These are phyloP conservation scores for Cryptococcus deneoformans DNA, from an alignment of 1,284 basidiomycete genomes.

Conservation along the genomic window DNA sequence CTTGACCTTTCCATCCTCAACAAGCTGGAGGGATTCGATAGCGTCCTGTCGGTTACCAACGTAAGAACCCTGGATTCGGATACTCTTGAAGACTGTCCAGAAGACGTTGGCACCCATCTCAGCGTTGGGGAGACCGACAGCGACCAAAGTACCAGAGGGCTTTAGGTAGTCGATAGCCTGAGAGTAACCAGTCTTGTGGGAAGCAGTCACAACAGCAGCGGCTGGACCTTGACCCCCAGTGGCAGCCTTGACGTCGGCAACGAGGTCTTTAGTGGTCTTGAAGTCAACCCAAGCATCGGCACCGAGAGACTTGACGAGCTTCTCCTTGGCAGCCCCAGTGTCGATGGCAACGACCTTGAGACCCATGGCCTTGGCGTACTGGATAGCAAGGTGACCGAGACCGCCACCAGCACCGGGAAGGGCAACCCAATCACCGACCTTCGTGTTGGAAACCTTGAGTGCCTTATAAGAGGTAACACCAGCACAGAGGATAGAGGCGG, in stretches of 20 bases:
- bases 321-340: constrained; percentile 70
- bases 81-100: constrained; percentile 67
- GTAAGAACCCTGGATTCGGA: constrained; percentile 69
- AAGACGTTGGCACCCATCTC: constrained; percentile 66
- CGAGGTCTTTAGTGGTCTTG: constrained; percentile 48
- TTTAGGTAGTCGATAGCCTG: constrained; percentile 70
- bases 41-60: constrained; percentile 72
- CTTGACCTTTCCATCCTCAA: constrained; percentile 64
- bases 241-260: constrained; percentile 52
- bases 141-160: constrained; percentile 63
- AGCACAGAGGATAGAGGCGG: constrained; percentile 79
- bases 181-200: constrained; percentile 58
- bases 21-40: constrained; percentile 68
- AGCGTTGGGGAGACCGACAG: constrained; percentile 65
- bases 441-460: constrained; percentile 66
- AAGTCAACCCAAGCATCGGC: constrained; percentile 81
- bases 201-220: constrained; percentile 63
- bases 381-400: constrained; percentile 8
- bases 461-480: constrained; percentile 66
- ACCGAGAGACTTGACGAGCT: constrained; percentile 48
- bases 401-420: constrained; percentile 57
- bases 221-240: constrained; percentile 75
- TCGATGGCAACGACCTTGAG: constrained; percentile 75
- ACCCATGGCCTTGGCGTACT: constrained; percentile 47
- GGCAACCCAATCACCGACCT: constrained; percentile 73